These are phyloP conservation scores for Fallopia convolvulus DNA, from an alignment of 148 eudicot species.

Conservation along the genomic window DNA sequence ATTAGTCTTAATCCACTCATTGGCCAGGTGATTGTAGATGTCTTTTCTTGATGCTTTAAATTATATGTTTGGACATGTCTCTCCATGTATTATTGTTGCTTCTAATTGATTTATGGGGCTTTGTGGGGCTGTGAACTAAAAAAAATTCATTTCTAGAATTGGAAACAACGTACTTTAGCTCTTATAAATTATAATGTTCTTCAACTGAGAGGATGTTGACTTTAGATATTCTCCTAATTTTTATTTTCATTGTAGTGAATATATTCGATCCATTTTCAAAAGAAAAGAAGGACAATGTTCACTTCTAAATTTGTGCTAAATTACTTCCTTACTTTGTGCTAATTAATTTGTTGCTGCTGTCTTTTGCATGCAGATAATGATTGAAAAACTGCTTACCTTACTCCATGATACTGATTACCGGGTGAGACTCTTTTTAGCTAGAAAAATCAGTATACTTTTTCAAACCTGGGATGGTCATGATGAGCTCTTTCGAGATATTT, in stretches of 20 bases:
- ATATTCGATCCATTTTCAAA: not conserved
- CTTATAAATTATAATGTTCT: not conserved
- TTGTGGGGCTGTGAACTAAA: not conserved
- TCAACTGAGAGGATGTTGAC: not conserved
- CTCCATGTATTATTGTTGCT: not conserved
- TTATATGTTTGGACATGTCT: not conserved
- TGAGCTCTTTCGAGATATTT: conserved; percentile 88
- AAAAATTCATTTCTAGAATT: not conserved
- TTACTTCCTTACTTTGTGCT: not conserved
- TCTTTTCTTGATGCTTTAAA: conserved; percentile 1
- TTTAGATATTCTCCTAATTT: not conserved
- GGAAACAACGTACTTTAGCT: conserved; percentile 1
- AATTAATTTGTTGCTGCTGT: not conserved
- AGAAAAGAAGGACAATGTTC: not conserved
- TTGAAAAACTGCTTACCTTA: conserved; percentile 69
- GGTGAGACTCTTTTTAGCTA: conserved; percentile 70
- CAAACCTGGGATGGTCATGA: conserved; percentile 97
- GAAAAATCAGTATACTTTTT: conserved; percentile 78
- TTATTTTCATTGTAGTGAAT: not conserved
- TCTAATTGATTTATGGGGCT: not conserved
- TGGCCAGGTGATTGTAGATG: conserved; percentile 57
- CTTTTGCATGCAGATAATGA: conserved; percentile 48
- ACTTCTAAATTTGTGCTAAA: not conserved
- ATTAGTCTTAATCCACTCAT: conserved; percentile 55
- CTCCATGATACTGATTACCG: conserved; percentile 86